Base-by-base conservation (phyloP, 306 rosid genomes). In the Datisca glomerata region DNA sequence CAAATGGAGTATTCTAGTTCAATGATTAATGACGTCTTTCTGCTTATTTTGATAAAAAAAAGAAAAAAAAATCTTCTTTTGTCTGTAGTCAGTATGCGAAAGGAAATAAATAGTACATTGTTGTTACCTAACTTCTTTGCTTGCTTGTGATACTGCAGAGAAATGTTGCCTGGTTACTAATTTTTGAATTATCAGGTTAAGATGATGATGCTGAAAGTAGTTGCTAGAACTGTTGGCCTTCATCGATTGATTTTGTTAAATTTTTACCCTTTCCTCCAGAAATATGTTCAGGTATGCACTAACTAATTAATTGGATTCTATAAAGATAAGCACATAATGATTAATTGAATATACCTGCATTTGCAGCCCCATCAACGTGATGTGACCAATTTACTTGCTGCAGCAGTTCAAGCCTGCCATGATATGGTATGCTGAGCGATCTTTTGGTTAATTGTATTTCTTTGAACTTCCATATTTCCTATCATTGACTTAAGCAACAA, bases 351-450 rank as follows among this genome's bases (percentile, higher is more conserved):
- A 3, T 31, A 8, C n/a, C 36, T 31, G 51, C 31, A 31, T 14
- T 5, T 72, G 55, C 60, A 87, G 94, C 94, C 94, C 4, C 94
- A 79, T 57, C 94, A 82, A 63, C 72, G 80, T 1, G 93, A 80
- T 23, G 61, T 87, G 32, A 82, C 87, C 18, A 69, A 45, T 65
- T 76, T 82, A 68, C 80, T 87, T 57, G 94, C 96, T 21, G 78
- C 94, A 40, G 85, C 68, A 56, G 85, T 83, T 59, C 94, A 82
- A 65, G 72, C 97, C 18, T 82, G 97, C 71, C 97, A 87, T 67
- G 94, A 87, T 56, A 69, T 76, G 97, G 97, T 87, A 73, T 25
- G 27, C 43, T 16, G 36, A 33, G 44, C 25, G n/a, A 24, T 11
- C 9, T 46, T 16, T 44, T 25, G 21, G 18, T 46, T n/a, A 5